Evolutionary conservation across 768 basidiomycete species (phyloP).

Genomic region (Favolaschia claudopus): DNA sequence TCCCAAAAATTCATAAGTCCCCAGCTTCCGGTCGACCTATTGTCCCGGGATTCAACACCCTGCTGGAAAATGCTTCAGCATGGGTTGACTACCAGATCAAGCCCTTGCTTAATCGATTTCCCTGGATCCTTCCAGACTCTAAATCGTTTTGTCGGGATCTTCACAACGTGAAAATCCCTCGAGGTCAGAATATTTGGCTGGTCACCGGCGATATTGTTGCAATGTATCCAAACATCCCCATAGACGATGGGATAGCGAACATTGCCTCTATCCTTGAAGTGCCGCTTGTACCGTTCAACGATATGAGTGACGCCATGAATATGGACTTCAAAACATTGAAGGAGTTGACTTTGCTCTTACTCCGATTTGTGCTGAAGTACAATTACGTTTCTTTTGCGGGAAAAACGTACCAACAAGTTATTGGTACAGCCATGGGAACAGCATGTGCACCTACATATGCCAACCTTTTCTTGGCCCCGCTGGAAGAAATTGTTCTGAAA

Average conservation of each 20-base stretch:
- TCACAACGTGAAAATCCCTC: too few species aligned
- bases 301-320: neutral
- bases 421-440: constrained; percentile 24
- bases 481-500: constrained; percentile 5
- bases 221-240: too few species aligned
- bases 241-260: neutral
- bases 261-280: neutral
- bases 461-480: constrained; percentile 17
- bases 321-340: constrained; percentile 3
- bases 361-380: constrained; percentile 14
- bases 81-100: too few species aligned
- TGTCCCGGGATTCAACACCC: too few species aligned
- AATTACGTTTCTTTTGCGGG: constrained; percentile 18
- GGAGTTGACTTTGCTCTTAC: constrained; percentile 10
- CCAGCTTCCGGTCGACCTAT: too few species aligned
- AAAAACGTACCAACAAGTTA: constrained; percentile 12
- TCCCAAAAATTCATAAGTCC: too few species aligned
- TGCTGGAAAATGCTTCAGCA: too few species aligned
- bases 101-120: too few species aligned
- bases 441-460: constrained; percentile 22
- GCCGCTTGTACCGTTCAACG: constrained; percentile 5
- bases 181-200: too few species aligned
- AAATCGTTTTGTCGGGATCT: too few species aligned
- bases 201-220: too few species aligned
- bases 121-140: too few species aligned